Conservation (phyloP, 306 rosid species). For the Pyrus pyrifolia region DNA sequence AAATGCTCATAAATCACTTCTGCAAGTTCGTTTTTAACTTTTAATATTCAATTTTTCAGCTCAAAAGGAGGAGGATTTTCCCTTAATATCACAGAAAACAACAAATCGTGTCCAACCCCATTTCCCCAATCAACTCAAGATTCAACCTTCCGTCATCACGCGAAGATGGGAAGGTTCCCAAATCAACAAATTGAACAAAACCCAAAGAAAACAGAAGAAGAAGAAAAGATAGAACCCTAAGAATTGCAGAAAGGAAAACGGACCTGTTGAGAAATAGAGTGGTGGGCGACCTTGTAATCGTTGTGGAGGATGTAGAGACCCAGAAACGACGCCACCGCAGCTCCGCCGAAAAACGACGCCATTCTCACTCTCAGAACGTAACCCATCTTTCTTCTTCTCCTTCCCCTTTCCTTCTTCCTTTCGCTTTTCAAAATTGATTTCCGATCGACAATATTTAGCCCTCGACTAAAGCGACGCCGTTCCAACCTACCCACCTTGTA, state of each 20-base stretch:
- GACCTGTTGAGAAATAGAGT: conserved; percentile 68
- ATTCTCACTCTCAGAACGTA: conserved; percentile 76
- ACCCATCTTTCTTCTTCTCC: conserved; percentile 54
- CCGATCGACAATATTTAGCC: not conserved
- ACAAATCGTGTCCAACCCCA: not conserved
- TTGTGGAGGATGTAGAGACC: conserved; percentile 70
- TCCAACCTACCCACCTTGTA: not conserved
- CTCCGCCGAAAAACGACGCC: conserved; percentile 82
- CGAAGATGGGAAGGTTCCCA: not conserved
- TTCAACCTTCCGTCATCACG: not conserved
- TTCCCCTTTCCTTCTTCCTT: not conserved
- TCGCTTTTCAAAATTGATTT: not conserved
- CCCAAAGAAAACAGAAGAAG: not conserved
- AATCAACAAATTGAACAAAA: not conserved
- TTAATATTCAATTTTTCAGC: not conserved
- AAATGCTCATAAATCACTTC: not conserved
- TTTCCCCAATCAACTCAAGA: not conserved
- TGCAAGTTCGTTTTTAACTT: not conserved
- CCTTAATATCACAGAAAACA: not conserved
- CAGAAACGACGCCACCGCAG: conserved; percentile 67
- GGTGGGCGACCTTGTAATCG: conserved; percentile 78
- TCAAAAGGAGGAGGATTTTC: not conserved
- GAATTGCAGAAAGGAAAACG: not conserved
- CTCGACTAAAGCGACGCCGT: not conserved
- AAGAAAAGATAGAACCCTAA: not conserved